Percentiles rank a stretch among this genome's conserved stretches.
phyloP scores from a whole-genome alignment of 208 protist species.

The Trypanosoma platydactyli region DNA sequence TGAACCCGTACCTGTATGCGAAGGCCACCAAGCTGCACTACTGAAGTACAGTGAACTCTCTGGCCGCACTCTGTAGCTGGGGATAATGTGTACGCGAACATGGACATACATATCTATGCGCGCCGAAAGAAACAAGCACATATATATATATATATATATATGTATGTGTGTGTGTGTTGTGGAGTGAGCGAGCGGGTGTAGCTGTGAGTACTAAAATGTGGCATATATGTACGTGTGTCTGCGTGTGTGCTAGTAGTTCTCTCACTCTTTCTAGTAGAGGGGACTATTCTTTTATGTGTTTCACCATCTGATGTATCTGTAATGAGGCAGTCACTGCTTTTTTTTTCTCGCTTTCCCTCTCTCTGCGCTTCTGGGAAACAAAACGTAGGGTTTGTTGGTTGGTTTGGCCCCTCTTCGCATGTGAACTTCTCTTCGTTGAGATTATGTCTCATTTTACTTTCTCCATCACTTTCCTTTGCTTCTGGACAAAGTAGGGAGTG shows the following conservation, averaged over 20 bases:
- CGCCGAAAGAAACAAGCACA: background rate
- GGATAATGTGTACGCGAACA: no score
- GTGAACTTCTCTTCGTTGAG: no score
- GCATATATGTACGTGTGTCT: constrained; percentile 7
- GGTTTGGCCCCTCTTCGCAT: background rate
- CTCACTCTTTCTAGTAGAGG: background rate
- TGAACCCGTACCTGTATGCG: constrained; percentile 49
- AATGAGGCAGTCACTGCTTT: background rate
- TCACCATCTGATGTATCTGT: background rate
- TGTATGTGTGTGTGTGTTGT: background rate
- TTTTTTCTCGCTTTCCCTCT: background rate
- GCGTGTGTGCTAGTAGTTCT: constrained; percentile 1
- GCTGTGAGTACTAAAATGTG: background rate
- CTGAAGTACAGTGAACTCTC: background rate
- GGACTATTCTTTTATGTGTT: no score
- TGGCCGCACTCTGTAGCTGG: no score
- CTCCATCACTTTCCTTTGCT: no score
- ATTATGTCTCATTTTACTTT: no score
- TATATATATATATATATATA: constrained; percentile 7
- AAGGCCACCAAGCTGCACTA: constrained; percentile 48
- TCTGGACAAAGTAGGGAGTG: no score
- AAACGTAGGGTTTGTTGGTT: background rate
- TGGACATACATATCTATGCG: background rate
- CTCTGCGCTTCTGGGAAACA: background rate
- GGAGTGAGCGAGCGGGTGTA: background rate